Percentiles rank a stretch among this genome's conserved stretches.
Conservation (phyloP, 805 yeast species). For the Pichia ethanolica region DNA sequence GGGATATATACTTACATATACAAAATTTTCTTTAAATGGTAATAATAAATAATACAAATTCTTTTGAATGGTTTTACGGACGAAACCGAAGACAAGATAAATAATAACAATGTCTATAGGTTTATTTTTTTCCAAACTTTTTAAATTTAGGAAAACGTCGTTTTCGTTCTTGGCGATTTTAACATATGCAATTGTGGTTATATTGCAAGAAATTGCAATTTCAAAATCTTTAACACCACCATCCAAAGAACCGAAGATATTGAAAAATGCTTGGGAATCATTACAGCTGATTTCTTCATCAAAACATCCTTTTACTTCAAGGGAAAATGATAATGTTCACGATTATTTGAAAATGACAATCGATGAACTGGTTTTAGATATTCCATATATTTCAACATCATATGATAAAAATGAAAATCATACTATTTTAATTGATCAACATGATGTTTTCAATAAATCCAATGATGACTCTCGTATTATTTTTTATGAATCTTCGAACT, state of each 20-base stretch:
- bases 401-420: constrained; percentile 8
- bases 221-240: constrained; percentile 39
- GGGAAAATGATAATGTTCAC: constrained; percentile 69
- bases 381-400: constrained; percentile 3
- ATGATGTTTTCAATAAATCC: constrained; percentile 39
- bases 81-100: too few relatives aligned
- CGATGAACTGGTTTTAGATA: neutral
- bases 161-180: constrained; percentile 48
- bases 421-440: constrained; percentile 36
- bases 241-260: constrained; percentile 29
- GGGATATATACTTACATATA: too few relatives aligned
- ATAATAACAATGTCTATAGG: neutral
- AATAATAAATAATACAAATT: too few relatives aligned
- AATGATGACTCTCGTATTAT: constrained; percentile 40
- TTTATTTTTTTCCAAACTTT: neutral
- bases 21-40: too few relatives aligned
- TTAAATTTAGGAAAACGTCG: constrained; percentile 65
- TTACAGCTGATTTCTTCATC: constrained; percentile 58
- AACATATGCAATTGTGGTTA: constrained; percentile 37
- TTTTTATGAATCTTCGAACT: constrained; percentile 78
- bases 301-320: constrained; percentile 76
- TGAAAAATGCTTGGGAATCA: constrained; percentile 56
- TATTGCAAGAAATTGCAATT: constrained; percentile 29
- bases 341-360: constrained; percentile 41
- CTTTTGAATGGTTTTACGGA: too few relatives aligned